Evolutionary conservation across 441 rosid genomes (phyloP).

Genomic region (Croton setiger): DNA sequence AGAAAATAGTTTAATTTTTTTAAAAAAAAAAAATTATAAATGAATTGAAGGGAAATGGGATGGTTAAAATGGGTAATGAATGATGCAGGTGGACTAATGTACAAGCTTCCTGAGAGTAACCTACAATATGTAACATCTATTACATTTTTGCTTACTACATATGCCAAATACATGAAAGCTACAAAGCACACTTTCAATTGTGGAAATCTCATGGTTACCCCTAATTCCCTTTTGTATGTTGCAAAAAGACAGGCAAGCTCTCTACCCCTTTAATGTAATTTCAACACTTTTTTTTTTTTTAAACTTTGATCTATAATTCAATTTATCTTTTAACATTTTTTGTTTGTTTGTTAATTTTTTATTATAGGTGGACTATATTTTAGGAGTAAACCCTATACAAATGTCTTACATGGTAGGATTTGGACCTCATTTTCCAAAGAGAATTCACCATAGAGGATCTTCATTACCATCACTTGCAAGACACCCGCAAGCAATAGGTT

Average conservation of each 20-base stretch:
- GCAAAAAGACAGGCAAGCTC: constrained; percentile 63
- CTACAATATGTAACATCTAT: constrained; percentile 75
- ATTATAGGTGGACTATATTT: constrained; percentile 60
- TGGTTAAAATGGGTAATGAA: not conserved
- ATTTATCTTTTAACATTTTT: no score
- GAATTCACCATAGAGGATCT: constrained; percentile 80
- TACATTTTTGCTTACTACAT: constrained; percentile 62
- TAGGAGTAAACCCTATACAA: constrained; percentile 58
- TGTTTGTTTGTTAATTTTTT: not conserved
- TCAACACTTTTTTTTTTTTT: no score
- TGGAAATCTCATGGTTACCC: constrained; percentile 47
- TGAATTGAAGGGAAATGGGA: no score
- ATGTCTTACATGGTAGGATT: constrained; percentile 91
- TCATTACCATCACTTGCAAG: constrained; percentile 54
- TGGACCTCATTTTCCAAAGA: constrained; percentile 56
- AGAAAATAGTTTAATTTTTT: no score
- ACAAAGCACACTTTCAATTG: constrained; percentile 47
- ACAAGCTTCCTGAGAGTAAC: constrained; percentile 54
- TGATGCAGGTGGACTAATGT: constrained; percentile 64
- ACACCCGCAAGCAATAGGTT: constrained; percentile 43
- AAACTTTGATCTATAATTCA: no score
- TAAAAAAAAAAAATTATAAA: no score
- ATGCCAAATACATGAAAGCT: constrained; percentile 60
- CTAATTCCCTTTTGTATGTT: constrained; percentile 37
- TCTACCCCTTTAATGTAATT: no score